Percentiles rank a stretch among this genome's conserved stretches.
Conservation (phyloP, 495 filamentous ascomycete genomes). For the Hypoxylon rickii region DNA sequence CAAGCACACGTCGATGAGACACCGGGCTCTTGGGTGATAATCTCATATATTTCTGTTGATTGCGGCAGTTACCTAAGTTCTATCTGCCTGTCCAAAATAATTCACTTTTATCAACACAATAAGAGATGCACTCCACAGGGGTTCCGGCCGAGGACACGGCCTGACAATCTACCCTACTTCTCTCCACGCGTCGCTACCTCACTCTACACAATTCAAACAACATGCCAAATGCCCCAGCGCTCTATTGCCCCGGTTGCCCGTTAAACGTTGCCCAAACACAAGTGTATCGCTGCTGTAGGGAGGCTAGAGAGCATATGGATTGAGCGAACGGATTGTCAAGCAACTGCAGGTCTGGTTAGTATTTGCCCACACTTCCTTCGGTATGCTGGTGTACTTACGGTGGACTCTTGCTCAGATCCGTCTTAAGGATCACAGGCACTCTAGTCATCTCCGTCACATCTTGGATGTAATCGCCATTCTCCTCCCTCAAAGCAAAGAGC, state of each 20-base stretch:
- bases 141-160: slow-evolving; percentile 7
- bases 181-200: slow-evolving; percentile 14
- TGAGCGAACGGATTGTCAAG: slow-evolving; percentile 94
- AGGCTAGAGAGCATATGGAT: slow-evolving; percentile 86
- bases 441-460: slow-evolving; percentile 97
- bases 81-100: slow-evolving; percentile 31
- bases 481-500: slow-evolving; percentile 86
- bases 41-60: slow-evolving; percentile 35
- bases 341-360: slow-evolving; percentile 66
- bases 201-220: slow-evolving; percentile 22
- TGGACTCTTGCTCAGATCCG: slow-evolving; percentile 96
- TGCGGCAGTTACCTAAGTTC: slow-evolving; percentile 30
- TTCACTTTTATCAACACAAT: slow-evolving; percentile 32
- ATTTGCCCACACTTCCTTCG: not conserved
- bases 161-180: slow-evolving; percentile 36
- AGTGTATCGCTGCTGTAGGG: not conserved
- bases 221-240: slow-evolving; percentile 18
- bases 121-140: slow-evolving; percentile 29
- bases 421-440: slow-evolving; percentile 96
- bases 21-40: too few species aligned
- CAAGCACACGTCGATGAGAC: too few species aligned
- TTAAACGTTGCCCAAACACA: slow-evolving; percentile 18
- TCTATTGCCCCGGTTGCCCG: slow-evolving; percentile 21
- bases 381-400: slow-evolving; percentile 69
- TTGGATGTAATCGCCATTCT: slow-evolving; percentile 94